A percentile compares a stretch with the other conserved stretches of the same genome.
Conservation (phyloP, 345 rosid species). For the Arabis hirsuta region DNA sequence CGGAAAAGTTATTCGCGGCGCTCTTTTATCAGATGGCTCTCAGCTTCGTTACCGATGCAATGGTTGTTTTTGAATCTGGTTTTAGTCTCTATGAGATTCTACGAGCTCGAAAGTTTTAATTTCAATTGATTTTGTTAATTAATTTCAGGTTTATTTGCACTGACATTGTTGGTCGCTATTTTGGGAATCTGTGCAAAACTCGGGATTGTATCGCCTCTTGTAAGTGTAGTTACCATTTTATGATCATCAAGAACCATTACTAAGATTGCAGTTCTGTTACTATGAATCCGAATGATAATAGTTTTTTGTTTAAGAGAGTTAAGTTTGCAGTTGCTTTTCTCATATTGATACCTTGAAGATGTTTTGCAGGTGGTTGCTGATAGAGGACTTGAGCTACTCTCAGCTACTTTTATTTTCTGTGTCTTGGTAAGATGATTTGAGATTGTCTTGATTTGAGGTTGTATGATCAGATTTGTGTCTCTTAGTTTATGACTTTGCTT, state of each 20-base stretch:
- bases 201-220: conserved; percentile 63
- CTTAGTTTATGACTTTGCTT: neutral
- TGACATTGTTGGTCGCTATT: conserved; percentile 58
- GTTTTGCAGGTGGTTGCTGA: conserved; percentile 71
- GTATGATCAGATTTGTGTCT: neutral
- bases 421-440: conserved; percentile 59
- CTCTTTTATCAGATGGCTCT: conserved; percentile 64
- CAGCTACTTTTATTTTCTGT: conserved; percentile 74
- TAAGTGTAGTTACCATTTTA: conserved; percentile 37
- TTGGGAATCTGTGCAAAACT: conserved; percentile 63
- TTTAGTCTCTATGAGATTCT: neutral
- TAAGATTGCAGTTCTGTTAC: neutral
- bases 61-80: conserved; percentile 45
- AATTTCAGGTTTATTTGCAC: conserved; percentile 58
- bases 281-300: neutral
- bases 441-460: neutral
- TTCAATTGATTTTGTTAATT: conserved; percentile 5
- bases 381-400: conserved; percentile 82
- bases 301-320: neutral
- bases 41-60: conserved; percentile 76
- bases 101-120: conserved; percentile 1
- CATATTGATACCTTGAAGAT: conserved; percentile 7
- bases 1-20: conserved; percentile 75
- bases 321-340: conserved; percentile 9
- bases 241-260: neutral